Base-by-base conservation (phyloP, 2,329 filamentous ascomycete species). In the Pyrenophora graminea region DNA sequence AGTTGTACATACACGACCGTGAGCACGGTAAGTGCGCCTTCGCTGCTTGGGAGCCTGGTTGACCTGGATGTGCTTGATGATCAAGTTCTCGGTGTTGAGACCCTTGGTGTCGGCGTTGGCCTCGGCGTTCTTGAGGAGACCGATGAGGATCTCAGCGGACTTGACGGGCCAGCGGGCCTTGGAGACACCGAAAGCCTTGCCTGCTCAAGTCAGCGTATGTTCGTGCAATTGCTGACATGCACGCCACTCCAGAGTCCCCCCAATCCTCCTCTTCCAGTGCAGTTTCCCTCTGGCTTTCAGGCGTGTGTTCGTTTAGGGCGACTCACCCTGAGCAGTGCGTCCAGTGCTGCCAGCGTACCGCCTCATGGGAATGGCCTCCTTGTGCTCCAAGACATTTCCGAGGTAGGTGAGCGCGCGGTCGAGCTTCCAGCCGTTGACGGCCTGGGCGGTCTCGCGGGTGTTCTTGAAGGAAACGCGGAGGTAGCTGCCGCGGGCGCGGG, bases 21-120 rank as follows among this genome's bases (percentile, higher is more conserved):
- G 94, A 65, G 95, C 95, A 87, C 94, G 92, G 90, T 99, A 99
- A 77, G 94, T 99, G 80, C 94, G 89, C 83, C 94, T 87, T 78
- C 94, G 88, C 86, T 97, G 93, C 89, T 97, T 97, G 75, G 94
- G 94, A 71, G 94, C 95, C 86, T 99, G 94, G 90, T 99, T 99
- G 86, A 99, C 94, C 85, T 99, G 94, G 83, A 99, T 99, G 89
- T 97, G 95, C 90, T 97, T 97, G 83, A 99, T 90, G 77, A 97
- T 82, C 76, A 99, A 85, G 85, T 95, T 95, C 82, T 87, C 88
- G 76, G 92, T 97, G 82, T 99, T 79, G 51, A 80, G 72, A 7
- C 82, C 81, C 59, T 75, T 72, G 58, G 73, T 72, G 62, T 78
- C 76, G 64, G 76, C 72, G 54, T 76, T 76, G 63, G 72, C 71